Conservation (phyloP, 192 early-diverging fungal species). For the Polychytrium aggregatum region DNA sequence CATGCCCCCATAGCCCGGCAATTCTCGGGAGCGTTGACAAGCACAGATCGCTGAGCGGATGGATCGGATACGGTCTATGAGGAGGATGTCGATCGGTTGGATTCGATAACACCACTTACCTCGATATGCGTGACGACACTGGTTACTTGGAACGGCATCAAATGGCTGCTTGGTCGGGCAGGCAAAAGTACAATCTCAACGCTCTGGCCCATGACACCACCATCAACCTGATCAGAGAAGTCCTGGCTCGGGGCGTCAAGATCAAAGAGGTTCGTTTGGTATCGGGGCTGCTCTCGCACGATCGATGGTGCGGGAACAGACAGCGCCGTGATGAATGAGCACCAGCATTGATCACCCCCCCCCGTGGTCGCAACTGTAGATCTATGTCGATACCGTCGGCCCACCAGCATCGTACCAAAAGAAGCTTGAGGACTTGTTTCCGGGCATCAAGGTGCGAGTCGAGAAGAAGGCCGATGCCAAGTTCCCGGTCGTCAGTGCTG, state of each 20-base stretch:
- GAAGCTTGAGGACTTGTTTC: conserved; percentile 68
- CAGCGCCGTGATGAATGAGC: not conserved
- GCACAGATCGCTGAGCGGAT: too few relatives aligned
- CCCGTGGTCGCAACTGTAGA: conserved; percentile 18
- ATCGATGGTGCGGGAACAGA: not conserved
- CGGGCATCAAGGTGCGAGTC: conserved; percentile 67
- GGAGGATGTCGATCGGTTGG: too few relatives aligned
- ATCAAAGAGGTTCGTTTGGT: conserved; percentile 57
- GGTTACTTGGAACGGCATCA: not conserved
- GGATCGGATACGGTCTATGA: too few relatives aligned
- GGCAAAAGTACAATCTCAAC: conserved; percentile 85
- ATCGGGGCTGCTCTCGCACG: too few relatives aligned
- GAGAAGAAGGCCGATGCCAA: conserved; percentile 88
- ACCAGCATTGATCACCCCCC: not conserved
- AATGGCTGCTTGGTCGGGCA: conserved; percentile 11
- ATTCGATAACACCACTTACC: too few relatives aligned
- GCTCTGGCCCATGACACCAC: conserved; percentile 89
- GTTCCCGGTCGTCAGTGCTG: conserved; percentile 91
- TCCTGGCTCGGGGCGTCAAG: conserved; percentile 49
- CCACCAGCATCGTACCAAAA: conserved; percentile 74
- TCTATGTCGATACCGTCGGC: conserved; percentile 95
- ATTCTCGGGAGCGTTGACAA: too few relatives aligned
- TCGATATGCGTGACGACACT: not conserved
- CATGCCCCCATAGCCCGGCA: too few relatives aligned
- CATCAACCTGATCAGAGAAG: conserved; percentile 64